A percentile compares a stretch with the other conserved stretches of the same genome.
Evolutionary conservation across 2,329 filamentous ascomycete species (phyloP).

Genomic region (Lachnum nothofagi): DNA sequence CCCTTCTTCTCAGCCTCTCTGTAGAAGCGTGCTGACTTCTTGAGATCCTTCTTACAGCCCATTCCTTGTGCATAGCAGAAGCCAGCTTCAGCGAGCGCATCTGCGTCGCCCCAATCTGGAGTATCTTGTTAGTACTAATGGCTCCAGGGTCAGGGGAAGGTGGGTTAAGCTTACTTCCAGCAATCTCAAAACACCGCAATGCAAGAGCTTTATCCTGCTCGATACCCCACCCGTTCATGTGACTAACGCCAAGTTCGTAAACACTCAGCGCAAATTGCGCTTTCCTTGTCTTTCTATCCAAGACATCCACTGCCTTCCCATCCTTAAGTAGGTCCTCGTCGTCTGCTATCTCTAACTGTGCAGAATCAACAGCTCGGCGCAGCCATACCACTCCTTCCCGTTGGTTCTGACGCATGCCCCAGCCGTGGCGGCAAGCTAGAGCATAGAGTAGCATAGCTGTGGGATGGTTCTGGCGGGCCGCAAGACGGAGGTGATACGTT

Average conservation of each 20-base stretch:
- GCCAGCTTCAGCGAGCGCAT: constrained; percentile 88
- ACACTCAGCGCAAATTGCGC: constrained; percentile 93
- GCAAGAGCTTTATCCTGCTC: constrained; percentile 85
- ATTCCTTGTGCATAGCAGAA: constrained; percentile 94
- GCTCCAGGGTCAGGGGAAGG: not conserved
- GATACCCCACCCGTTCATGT: constrained; percentile 98
- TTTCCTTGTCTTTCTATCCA: constrained; percentile 75
- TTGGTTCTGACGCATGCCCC: constrained; percentile 93
- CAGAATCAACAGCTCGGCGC: constrained; percentile 80
- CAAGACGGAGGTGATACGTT: constrained; percentile 89
- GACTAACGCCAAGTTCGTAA: constrained; percentile 92
- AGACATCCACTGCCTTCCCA: constrained; percentile 57
- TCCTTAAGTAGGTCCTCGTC: constrained; percentile 65
- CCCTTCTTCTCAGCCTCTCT: constrained; percentile 86
- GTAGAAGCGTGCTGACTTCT: constrained; percentile 88
- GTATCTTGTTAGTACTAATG: constrained; percentile 19
- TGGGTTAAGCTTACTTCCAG: constrained; percentile 58
- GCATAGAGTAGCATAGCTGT: constrained; percentile 96
- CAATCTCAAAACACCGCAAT: constrained; percentile 91
- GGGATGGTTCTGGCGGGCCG: constrained; percentile 77
- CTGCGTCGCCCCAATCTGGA: constrained; percentile 82
- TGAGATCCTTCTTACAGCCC: constrained; percentile 92
- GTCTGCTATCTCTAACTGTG: constrained; percentile 75
- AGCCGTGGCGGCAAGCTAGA: constrained; percentile 89
- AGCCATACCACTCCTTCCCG: constrained; percentile 88